Conservation (phyloP, 2,329 filamentous ascomycete species). For the Botrytis hyacinthi region DNA sequence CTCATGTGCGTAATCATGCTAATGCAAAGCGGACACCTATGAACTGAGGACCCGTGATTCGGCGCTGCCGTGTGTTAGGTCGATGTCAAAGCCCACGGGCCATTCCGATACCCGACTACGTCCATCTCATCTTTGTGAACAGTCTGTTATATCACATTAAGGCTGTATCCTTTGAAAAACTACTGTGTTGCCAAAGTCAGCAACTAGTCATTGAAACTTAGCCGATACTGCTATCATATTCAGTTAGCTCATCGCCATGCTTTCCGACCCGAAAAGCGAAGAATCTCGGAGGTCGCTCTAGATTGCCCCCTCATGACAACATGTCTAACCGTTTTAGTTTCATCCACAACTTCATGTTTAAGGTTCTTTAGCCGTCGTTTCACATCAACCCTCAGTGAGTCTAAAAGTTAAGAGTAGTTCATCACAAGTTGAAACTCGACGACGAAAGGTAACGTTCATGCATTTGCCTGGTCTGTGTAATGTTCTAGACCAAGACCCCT, state of each 20-base stretch:
- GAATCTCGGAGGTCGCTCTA: neutral
- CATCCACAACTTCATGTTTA: neutral
- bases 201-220: neutral
- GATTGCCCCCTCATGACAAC: neutral
- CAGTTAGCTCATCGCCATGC: neutral
- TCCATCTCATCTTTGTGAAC: neutral
- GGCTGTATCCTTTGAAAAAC: neutral
- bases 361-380: neutral
- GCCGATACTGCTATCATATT: neutral
- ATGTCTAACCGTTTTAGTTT: neutral
- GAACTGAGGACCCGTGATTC: neutral
- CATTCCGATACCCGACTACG: neutral
- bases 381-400: neutral
- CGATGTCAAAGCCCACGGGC: neutral
- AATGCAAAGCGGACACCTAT: neutral
- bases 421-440: neutral
- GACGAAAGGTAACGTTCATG: slow-evolving; percentile 5
- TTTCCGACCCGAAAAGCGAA: neutral
- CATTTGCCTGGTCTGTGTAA: neutral
- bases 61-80: neutral
- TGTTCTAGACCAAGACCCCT: neutral
- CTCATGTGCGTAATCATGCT: neutral
- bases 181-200: neutral
- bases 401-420: neutral
- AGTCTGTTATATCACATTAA: too few species aligned